These are phyloP conservation scores for Melastoma malabathricum DNA, from an alignment of 345 rosid species.

Conservation along the genomic window DNA sequence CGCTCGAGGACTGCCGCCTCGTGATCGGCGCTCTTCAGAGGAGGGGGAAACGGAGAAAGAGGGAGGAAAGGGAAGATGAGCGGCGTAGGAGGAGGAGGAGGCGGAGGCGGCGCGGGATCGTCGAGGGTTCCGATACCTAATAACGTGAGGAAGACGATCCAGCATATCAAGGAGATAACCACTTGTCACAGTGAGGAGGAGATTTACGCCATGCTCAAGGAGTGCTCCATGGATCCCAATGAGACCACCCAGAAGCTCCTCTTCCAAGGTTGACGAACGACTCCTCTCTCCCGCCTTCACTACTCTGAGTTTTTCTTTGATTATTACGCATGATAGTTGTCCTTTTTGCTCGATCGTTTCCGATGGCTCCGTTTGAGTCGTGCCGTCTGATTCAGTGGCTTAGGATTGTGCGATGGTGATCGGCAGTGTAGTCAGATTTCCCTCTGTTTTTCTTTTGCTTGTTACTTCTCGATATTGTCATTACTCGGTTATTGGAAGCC, in stretches of 20 bases:
- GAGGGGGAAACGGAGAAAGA: not conserved
- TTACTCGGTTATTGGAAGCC: not conserved
- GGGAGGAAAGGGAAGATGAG: not conserved
- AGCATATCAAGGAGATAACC: constrained; percentile 61
- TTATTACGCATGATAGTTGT: not conserved
- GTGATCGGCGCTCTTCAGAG: not conserved
- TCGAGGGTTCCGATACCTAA: constrained; percentile 63
- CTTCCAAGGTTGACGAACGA: constrained; percentile 35
- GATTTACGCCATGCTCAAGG: constrained; percentile 84
- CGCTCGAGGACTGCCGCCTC: not conserved
- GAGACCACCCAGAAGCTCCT: constrained; percentile 69
- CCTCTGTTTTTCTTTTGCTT: too few relatives aligned
- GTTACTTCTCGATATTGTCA: too few relatives aligned
- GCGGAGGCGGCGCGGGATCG: constrained; percentile 60
- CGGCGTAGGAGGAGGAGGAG: constrained; percentile 43
- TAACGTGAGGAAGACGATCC: constrained; percentile 54
- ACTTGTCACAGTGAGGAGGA: constrained; percentile 78
- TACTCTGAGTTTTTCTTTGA: constrained; percentile 1
- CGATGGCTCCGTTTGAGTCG: too few relatives aligned
- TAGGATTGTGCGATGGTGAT: too few relatives aligned
- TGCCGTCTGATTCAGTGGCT: too few relatives aligned
- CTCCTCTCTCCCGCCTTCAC: not conserved
- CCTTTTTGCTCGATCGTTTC: too few relatives aligned
- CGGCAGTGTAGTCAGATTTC: too few relatives aligned
- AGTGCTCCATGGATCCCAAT: constrained; percentile 88